These are phyloP conservation scores for Fusarium pseudograminearum DNA, from an alignment of 2,329 filamentous ascomycete genomes.

Conservation along the genomic window DNA sequence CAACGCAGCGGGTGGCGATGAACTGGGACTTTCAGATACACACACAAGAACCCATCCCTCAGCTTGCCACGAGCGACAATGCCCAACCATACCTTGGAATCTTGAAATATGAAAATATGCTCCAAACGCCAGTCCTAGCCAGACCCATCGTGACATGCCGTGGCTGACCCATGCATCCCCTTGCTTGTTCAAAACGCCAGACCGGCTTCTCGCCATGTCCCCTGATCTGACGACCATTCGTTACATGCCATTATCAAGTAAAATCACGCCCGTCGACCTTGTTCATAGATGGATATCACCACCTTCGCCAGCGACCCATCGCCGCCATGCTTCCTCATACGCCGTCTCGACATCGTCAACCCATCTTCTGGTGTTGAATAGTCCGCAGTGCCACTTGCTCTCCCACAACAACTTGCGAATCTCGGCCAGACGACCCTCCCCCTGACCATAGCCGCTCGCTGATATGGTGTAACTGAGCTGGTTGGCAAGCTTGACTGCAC, in stretches of 20 bases:
- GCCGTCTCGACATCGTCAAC: slow-evolving; percentile 88
- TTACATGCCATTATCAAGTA: not conserved
- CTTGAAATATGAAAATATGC: slow-evolving; percentile 19
- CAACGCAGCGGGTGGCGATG: slow-evolving; percentile 8
- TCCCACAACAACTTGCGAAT: slow-evolving; percentile 86
- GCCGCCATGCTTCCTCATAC: slow-evolving; percentile 88
- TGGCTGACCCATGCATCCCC: slow-evolving; percentile 20
- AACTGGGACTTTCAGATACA: slow-evolving; percentile 12
- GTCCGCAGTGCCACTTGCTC: slow-evolving; percentile 83
- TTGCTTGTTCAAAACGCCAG: slow-evolving; percentile 16
- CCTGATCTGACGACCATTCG: not conserved
- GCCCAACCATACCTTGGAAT: not conserved
- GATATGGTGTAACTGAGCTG: slow-evolving; percentile 69
- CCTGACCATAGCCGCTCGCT: slow-evolving; percentile 62
- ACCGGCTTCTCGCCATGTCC: slow-evolving; percentile 3
- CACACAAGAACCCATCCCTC: not conserved
- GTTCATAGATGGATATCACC: slow-evolving; percentile 86
- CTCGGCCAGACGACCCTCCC: slow-evolving; percentile 78
- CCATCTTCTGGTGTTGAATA: slow-evolving; percentile 95
- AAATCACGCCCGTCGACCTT: not conserved
- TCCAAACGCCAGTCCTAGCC: slow-evolving; percentile 22
- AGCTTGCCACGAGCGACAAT: slow-evolving; percentile 5
- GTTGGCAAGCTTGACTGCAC: slow-evolving; percentile 75
- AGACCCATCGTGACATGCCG: slow-evolving; percentile 7
- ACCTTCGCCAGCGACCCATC: slow-evolving; percentile 87